Evolutionary conservation across 2,329 filamentous ascomycete species (phyloP), one percentile per base, ranked within the genome.

Genomic region (Neospermospora avenae): DNA sequence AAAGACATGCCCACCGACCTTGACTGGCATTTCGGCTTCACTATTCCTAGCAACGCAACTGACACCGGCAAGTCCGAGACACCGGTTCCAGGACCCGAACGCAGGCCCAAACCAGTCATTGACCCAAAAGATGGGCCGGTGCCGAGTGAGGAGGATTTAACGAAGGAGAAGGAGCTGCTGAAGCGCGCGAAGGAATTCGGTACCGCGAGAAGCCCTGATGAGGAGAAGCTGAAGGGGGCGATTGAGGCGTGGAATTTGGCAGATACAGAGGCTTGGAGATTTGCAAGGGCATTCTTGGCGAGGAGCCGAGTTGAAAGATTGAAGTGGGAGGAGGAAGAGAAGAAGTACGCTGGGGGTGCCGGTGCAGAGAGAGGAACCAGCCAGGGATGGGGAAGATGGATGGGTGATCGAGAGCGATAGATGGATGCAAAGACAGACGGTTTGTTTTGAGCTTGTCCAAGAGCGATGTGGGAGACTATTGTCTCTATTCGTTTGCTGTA

Each of bases 1-100:
- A 78, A 79, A 14, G 75, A 81, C 1, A 75, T 78, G 5, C 73
- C 77, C 1, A 74, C 82, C n/a, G 89, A 95, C 65, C 78, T 96
- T 2, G 88, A 93, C 71, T 98, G 92, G 91, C 83, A 88, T 67
- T 91, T 98, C 72, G 95, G 93, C 57, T 98, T 98, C 74, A 78
- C 81, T 14, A 81, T 97, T 10, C 90, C 93, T 1, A 79, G 80
- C 49, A 75, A 78, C 20, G 76, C 77, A 11, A 78, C 81, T 3
- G 74, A 80, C 42, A 77, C 80, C 28, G 81, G 80, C 49, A 81
- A 82, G 63, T 82, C 81, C 14, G 77, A 81, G 66, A 82, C 84
- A 1, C 83, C 84, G 0, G 80, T 84, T 5, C 81, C 84, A 0
- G 81, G 82, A 1, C 81, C 84, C 1, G 81, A 87, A 68, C 78